Evolutionary conservation across 2,329 filamentous ascomycete species (phyloP).

Genomic region (Drechslerella dactyloides): DNA sequence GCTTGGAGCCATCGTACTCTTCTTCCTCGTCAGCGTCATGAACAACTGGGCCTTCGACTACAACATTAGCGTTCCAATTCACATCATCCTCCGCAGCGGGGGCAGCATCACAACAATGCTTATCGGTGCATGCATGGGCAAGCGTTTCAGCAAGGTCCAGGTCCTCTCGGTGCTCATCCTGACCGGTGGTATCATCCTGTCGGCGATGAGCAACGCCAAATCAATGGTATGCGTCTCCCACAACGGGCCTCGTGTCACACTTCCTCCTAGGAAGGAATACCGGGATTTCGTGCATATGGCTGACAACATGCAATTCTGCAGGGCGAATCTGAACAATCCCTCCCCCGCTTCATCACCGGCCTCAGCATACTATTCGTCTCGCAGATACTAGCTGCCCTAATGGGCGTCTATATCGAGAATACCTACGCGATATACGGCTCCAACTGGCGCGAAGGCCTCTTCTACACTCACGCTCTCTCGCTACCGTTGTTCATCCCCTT

Average conservation of each 20-base stretch:
- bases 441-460: conserved; percentile 93
- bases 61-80: conserved; percentile 91
- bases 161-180: conserved; percentile 80
- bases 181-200: conserved; percentile 83
- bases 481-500: conserved; percentile 79
- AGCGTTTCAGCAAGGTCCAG: conserved; percentile 77
- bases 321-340: conserved; percentile 55
- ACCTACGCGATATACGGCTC: conserved; percentile 85
- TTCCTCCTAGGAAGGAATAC: not conserved
- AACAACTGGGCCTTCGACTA: conserved; percentile 99
- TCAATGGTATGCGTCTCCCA: conserved; percentile 70
- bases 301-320: conserved; percentile 13
- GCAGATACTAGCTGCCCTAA: conserved; percentile 87
- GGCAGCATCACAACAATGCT: conserved; percentile 95
- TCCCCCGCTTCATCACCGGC: conserved; percentile 69
- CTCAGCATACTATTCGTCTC: conserved; percentile 84
- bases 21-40: conserved; percentile 90
- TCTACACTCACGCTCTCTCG: conserved; percentile 83
- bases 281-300: conserved; percentile 25
- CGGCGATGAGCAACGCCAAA: conserved; percentile 86
- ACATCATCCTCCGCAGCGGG: conserved; percentile 94
- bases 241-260: not conserved
- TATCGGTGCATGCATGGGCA: conserved; percentile 86
- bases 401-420: conserved; percentile 93
- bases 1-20: conserved; percentile 85